Base-by-base conservation (phyloP, 495 filamentous ascomycete species). In the Letharia lupina region DNA sequence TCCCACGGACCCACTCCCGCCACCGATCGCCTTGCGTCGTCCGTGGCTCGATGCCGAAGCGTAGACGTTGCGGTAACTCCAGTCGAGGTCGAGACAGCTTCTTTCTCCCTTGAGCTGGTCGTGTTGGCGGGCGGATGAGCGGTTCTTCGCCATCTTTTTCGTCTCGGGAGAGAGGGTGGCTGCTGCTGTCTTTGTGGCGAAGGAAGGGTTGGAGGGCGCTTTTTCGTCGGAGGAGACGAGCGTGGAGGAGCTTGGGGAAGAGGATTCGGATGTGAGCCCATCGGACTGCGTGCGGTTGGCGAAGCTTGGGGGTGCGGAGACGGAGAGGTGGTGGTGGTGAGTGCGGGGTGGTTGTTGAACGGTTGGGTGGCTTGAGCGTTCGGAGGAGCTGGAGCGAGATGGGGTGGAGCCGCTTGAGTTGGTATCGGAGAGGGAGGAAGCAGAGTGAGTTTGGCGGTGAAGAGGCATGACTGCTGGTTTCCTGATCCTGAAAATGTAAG, bases 371-470 rank as follows among this genome's bases (percentile, higher is more conserved):
- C n/a, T 37, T 5, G 10, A 2, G n/a, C 33, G 6, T 2, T 63
- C 28, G 60, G 40, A 39, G 44, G 31, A 7, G 40, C 60, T 54
- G 61, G 64, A 70, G n/a, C 56, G 41, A 1, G 68, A 65, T 9
- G 70, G 69, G 66, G 47, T 67, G 47, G 68, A 71, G 45, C 47
- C 66, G 35, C 52, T 50, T 4, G 23, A 61, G 28, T 60, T 74
- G 41, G 61, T 72, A 63, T 50, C 52, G 18, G 70, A 73, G 50
- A 66, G 67, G 48, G 70, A 74, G 66, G 63, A 61, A 16, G 68
- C 20, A 20, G 65, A 63, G 42, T 67, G 60, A 60, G 37, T 5
- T 39, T 63, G 50, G 61, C 13, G 64, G 60, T 31, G 60, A n/a
- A 40, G 31, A 8, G 63, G n/a, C 56, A 62, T 68, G 28, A 18